Percentiles rank a stretch among this genome's conserved stretches.
phyloP scores from a whole-genome alignment of 768 basidiomycete genomes.

The Ramaria rubella region DNA sequence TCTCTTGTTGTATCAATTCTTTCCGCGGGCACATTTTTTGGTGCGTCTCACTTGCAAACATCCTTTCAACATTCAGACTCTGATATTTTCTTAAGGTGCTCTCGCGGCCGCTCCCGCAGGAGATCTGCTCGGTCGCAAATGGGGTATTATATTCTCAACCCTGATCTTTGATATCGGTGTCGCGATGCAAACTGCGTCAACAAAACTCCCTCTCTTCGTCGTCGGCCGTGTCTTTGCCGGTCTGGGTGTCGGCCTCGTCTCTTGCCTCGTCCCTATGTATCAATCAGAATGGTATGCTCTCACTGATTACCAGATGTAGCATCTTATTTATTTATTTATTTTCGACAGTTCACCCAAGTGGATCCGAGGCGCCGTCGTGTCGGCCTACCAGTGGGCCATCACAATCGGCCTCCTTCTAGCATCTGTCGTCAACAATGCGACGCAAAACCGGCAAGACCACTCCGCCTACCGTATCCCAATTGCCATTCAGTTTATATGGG shows the following conservation, averaged over 20 bases:
- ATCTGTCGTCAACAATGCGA: conserved; percentile 59
- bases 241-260: conserved; percentile 74
- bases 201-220: conserved; percentile 50
- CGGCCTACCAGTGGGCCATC: conserved; percentile 63
- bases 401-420: conserved; percentile 76
- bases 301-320: not conserved
- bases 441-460: conserved; percentile 40
- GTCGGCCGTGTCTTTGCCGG: conserved; percentile 75
- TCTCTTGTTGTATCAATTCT: conserved; percentile 61
- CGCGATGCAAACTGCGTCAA: conserved; percentile 55
- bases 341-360: conserved; percentile 56
- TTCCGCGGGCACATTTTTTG: conserved; percentile 86
- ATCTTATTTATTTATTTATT: not conserved
- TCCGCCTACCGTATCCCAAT: conserved; percentile 64
- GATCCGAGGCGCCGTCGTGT: conserved; percentile 69
- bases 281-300: conserved; percentile 47
- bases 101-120: conserved; percentile 49
- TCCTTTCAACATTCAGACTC: too few relatives aligned
- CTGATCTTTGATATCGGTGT: conserved; percentile 57
- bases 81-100: too few relatives aligned
- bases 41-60: too few relatives aligned
- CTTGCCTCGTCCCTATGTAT: conserved; percentile 56
- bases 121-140: conserved; percentile 46
- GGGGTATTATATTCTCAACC: conserved; percentile 40
- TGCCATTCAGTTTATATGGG: conserved; percentile 76